Conservation (phyloP, 139 green algal genomes). For the Volvox reticuliferus region DNA sequence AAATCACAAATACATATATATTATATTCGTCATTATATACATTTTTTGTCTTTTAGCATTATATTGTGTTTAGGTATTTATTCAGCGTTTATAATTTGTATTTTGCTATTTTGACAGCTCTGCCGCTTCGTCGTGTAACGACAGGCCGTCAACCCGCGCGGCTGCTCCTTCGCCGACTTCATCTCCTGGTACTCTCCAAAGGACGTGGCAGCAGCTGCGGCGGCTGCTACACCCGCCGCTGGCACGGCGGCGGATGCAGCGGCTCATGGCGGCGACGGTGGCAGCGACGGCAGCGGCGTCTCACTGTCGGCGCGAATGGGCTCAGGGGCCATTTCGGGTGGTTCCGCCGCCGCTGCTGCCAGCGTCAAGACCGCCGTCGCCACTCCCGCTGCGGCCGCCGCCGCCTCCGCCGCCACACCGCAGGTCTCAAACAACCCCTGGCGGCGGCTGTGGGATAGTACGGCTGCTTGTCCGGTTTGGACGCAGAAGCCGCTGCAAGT, state of each 20-base stretch:
- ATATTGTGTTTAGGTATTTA: too few species aligned
- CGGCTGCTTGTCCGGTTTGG: constrained; percentile 59
- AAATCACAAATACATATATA: too few species aligned
- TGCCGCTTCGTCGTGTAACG: too few species aligned
- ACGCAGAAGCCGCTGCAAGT: constrained; percentile 77
- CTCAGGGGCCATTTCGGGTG: neutral
- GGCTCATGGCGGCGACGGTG: neutral
- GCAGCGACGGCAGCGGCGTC: neutral
- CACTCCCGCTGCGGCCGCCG: neutral
- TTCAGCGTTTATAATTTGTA: too few species aligned
- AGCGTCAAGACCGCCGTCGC: too few species aligned
- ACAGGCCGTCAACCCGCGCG: constrained; percentile 86
- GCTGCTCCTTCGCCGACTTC: constrained; percentile 83
- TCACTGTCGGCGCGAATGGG: constrained; percentile 6
- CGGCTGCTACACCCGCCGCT: neutral
- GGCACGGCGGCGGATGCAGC: too few species aligned
- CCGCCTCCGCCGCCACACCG: neutral
- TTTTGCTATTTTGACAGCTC: neutral
- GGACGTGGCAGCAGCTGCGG: constrained; percentile 64
- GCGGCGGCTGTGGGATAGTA: constrained; percentile 72
- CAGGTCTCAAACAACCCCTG: constrained; percentile 14
- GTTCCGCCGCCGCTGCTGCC: too few species aligned
- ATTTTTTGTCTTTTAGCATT: too few species aligned
- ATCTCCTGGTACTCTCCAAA: constrained; percentile 85
- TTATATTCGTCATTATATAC: too few species aligned